Conservation (phyloP, 2,329 filamentous ascomycete species). For the Curvularia spicifera region DNA sequence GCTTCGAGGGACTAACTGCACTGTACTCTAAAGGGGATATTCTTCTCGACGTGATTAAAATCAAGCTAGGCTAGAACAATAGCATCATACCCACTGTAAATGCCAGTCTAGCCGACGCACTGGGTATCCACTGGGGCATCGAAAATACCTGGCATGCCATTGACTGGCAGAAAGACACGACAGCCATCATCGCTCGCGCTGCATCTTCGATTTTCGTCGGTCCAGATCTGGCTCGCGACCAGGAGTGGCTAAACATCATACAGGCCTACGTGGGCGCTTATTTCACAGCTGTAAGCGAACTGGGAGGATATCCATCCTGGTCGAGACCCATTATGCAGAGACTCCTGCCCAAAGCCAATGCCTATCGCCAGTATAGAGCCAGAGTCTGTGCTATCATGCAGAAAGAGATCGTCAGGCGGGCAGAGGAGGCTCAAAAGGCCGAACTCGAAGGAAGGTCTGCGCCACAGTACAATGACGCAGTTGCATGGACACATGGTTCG, state of each 20-base stretch:
- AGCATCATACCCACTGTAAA: background rate
- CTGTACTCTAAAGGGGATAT: background rate
- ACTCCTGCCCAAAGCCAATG: background rate
- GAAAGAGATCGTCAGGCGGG: background rate
- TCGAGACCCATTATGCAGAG: background rate
- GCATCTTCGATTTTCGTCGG: slow-evolving; percentile 5
- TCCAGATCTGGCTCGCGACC: background rate
- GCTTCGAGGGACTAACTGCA: background rate
- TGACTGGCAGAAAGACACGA: slow-evolving; percentile 3
- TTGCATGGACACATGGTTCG: background rate
- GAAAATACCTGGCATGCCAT: background rate
- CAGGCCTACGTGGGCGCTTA: background rate
- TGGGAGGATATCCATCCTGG: background rate
- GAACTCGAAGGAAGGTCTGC: background rate
- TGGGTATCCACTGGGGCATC: background rate
- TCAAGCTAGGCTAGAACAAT: background rate
- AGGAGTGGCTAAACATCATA: background rate
- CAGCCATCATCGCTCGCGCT: background rate
- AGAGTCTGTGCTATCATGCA: background rate
- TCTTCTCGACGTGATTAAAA: background rate
- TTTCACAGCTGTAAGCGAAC: background rate
- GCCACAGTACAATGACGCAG: background rate
- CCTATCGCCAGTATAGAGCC: background rate
- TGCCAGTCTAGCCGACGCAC: background rate
- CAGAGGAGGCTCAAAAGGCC: background rate